Base-by-base conservation (phyloP, 768 basidiomycete genomes). In the Serendipita sp. region DNA sequence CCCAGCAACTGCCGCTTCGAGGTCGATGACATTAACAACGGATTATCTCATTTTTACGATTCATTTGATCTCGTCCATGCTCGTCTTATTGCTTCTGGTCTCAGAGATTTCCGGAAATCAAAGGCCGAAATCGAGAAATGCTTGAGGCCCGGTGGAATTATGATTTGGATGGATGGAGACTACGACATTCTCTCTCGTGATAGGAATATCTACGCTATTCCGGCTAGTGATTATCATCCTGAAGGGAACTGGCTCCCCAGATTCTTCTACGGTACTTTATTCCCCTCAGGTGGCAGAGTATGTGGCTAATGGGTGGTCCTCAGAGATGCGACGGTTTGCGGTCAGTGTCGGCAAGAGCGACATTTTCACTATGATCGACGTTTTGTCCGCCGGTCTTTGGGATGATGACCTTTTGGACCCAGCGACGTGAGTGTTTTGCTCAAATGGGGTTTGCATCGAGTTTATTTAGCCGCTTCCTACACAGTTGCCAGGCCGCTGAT, bases 1-100 rank as follows among this genome's bases (percentile, higher is more conserved):
- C 62, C 62, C 34, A 26, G 34, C 5, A 63, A 63, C 53, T 63
- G 62, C 26, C 42, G 62, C 20, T 51, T 63, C 33, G 62, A 63
- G 31, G 38, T 63, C 26, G 53, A 63, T 28, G 62, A 63, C 53
- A 58, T 63, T 26, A 56, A 58, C 62, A 26, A 44, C 7, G 48
- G 51, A 4, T 34, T 63, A 22, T 34, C 62, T n/a, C 62, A 63
- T 16, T 58, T 58, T 63, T 41, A 58, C 30, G 62, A 56, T 22
- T 51, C 34, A 38, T 63, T 63, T 42, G 48, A 56, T 50, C 9
- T 63, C 56, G 62, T 63, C 4, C 53, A 56, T 42, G 62, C 62
- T 33, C 30, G 62, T 14, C 38, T 63, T 9, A 63, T 63, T 30
- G 50, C 51, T 45, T 41, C 53, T 41, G 62, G 62, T 31, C 30